phyloP scores from a whole-genome alignment of 495 filamentous ascomycete species.

The Neurospora sp. region DNA sequence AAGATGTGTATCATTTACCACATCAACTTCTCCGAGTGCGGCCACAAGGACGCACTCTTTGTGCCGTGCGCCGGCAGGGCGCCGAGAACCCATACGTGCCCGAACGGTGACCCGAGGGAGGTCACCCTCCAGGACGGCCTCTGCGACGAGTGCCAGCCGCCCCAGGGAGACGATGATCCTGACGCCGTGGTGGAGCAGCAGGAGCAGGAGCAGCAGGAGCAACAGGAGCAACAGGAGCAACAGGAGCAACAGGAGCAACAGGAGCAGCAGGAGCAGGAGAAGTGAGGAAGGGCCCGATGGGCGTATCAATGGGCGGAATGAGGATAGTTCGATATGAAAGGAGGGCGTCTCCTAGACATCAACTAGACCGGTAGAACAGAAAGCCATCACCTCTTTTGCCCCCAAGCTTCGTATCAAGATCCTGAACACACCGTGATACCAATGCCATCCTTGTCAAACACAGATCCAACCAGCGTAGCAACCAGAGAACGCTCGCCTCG shows the following conservation, averaged over 20 bases:
- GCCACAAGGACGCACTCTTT: not conserved
- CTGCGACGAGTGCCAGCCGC: not conserved
- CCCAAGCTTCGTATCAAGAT: no score
- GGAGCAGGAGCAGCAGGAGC: no score
- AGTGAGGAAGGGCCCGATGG: not conserved
- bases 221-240: not conserved
- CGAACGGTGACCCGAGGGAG: not conserved
- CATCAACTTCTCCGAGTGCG: not conserved
- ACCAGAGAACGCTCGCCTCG: no score
- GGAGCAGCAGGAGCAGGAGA: not conserved
- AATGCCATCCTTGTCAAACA: no score
- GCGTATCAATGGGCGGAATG: not conserved
- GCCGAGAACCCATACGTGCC: not conserved
- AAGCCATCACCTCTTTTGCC: not conserved
- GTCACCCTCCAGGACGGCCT: not conserved
- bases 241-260: no score
- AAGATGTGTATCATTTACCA: not conserved
- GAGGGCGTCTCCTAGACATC: not conserved
- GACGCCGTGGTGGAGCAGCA: not conserved
- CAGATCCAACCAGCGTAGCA: no score
- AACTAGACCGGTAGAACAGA: not conserved
- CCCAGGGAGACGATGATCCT: rapidly evolving
- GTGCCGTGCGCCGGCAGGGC: not conserved
- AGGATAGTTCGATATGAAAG: not conserved
- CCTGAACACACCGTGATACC: no score